Evolutionary conservation across 1,139 yeast genomes (phyloP).

Genomic region (Candida neerlandica): DNA sequence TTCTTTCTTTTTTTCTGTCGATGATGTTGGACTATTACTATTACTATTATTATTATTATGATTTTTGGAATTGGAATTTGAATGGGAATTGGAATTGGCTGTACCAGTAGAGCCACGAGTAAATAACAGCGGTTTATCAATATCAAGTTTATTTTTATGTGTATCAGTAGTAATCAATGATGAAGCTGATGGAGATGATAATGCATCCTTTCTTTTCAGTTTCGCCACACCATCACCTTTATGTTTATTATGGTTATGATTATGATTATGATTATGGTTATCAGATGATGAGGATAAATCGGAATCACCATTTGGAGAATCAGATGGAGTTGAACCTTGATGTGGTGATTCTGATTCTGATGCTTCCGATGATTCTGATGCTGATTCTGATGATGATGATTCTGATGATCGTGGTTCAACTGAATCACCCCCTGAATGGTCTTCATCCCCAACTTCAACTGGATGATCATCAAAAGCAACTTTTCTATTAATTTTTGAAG

Average conservation of each 20-base stretch:
- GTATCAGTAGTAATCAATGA: not conserved
- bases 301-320: constrained; percentile 1
- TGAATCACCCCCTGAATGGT: not conserved
- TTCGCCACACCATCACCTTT: not conserved
- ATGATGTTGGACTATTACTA: not conserved
- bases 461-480: constrained; percentile 35
- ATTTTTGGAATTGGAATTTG: not conserved
- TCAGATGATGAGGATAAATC: constrained; percentile 1
- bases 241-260: not conserved
- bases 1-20: not conserved
- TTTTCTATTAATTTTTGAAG: constrained; percentile 37
- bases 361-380: too few species aligned
- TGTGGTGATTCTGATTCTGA: constrained; percentile 1
- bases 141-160: constrained; percentile 1
- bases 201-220: constrained; percentile 4
- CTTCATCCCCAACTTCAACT: constrained; percentile 15
- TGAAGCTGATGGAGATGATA: constrained; percentile 1
- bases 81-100: constrained; percentile 39
- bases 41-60: too few species aligned
- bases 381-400: constrained; percentile 5
- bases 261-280: not conserved
- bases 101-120: constrained; percentile 61
- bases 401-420: constrained; percentile 1
- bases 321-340: not conserved
- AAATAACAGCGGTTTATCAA: constrained; percentile 43